Conservation (phyloP, 2,329 filamentous ascomycete species). For the Penicillium paneum region DNA sequence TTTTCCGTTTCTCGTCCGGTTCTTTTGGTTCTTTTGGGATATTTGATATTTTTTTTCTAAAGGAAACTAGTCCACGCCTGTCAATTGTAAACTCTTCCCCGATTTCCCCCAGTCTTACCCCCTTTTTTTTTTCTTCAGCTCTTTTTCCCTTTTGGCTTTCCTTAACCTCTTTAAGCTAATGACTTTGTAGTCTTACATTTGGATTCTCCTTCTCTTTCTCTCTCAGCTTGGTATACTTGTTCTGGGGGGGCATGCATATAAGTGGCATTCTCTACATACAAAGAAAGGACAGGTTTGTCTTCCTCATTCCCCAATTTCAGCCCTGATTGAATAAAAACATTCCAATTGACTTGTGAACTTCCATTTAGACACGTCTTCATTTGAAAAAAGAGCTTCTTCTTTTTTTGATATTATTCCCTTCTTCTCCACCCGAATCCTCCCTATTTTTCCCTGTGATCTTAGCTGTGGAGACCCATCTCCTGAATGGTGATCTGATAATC, state of each 20-base stretch:
- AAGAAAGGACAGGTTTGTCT: constrained; percentile 16
- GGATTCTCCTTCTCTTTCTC: constrained; percentile 13
- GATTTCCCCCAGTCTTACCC: constrained; percentile 20
- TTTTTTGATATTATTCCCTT: constrained; percentile 16
- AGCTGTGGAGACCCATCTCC: constrained; percentile 11
- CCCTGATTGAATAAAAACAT: constrained; percentile 19
- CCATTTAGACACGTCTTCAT: constrained; percentile 32
- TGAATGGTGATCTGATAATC: constrained; percentile 32
- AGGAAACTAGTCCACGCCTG: neutral
- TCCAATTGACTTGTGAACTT: constrained; percentile 30
- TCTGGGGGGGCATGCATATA: constrained; percentile 13
- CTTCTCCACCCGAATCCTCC: constrained; percentile 1
- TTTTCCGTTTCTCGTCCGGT: constrained; percentile 10
- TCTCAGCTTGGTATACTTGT: constrained; percentile 4
- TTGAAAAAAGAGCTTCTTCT: constrained; percentile 20
- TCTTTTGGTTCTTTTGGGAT: constrained; percentile 4
- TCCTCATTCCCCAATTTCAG: constrained; percentile 11
- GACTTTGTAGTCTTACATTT: constrained; percentile 17
- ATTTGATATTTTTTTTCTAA: constrained; percentile 3
- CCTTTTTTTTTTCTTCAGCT: constrained; percentile 14
- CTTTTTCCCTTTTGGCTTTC: constrained; percentile 14
- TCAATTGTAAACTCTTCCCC: constrained; percentile 10
- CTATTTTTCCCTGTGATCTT: constrained; percentile 7
- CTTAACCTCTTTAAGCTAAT: constrained; percentile 25
- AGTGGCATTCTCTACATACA: constrained; percentile 16